phyloP scores from a whole-genome alignment of 2,329 filamentous ascomycete genomes.

The Aspergillus clavatus region DNA sequence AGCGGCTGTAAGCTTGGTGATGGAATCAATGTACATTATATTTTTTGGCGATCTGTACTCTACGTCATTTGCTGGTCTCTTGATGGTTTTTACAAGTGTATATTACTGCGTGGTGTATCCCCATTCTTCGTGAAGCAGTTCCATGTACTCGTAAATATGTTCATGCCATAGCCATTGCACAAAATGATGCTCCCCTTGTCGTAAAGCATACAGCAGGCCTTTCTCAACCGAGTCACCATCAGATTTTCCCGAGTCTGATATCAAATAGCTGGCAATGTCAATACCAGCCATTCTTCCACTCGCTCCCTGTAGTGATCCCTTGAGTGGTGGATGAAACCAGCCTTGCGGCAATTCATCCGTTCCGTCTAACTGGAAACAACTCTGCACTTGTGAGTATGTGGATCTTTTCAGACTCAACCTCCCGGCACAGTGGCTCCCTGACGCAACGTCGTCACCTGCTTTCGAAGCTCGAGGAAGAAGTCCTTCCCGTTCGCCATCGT shows the following conservation, averaged over 20 bases:
- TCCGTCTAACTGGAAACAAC: neutral
- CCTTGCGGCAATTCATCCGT: neutral
- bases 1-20: conserved; percentile 16
- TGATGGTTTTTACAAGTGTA: neutral
- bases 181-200: neutral
- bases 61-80: neutral
- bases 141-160: neutral
- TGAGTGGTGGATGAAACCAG: neutral
- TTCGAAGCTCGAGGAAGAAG: conserved; percentile 47
- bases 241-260: too few species aligned
- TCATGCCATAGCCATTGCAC: neutral
- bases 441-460: conserved; percentile 41
- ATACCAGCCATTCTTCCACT: neutral
- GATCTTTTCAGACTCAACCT: conserved; percentile 22
- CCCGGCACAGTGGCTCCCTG: conserved; percentile 33
- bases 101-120: neutral
- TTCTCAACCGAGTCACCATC: too few species aligned
- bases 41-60: conserved; percentile 3
- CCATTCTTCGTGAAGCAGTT: neutral
- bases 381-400: neutral
- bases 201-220: neutral
- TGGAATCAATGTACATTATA: too few species aligned
- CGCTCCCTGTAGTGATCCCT: neutral
- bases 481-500: conserved; percentile 47
- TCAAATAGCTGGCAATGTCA: too few species aligned